Conservation (phyloP, 345 rosid genomes). For the Ailanthus altissimus region DNA sequence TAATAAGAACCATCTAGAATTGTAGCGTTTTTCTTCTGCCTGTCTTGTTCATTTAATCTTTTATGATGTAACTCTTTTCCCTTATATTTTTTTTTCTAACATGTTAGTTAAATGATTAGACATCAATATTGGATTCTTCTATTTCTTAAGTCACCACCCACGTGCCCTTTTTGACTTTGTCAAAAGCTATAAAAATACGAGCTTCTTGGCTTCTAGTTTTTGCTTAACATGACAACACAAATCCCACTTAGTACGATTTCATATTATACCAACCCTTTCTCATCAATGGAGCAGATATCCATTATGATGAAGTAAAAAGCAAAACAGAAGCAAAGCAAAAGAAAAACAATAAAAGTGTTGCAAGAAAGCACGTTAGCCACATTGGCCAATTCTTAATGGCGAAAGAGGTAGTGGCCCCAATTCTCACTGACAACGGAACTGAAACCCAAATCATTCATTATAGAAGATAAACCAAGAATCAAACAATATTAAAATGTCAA, state of each 20-base stretch:
- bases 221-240: not conserved
- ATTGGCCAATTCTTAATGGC: not conserved
- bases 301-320: not conserved
- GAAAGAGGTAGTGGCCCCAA: not conserved
- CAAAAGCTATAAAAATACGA: not conserved
- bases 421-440: not conserved
- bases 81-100: not conserved
- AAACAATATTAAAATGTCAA: not conserved
- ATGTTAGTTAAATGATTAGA: not conserved
- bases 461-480: not conserved
- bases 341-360: not conserved
- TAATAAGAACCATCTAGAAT: not conserved
- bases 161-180: conserved; percentile 6
- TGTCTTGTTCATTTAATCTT: not conserved
- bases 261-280: not conserved
- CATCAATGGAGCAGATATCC: not conserved
- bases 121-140: not conserved
- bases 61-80: not conserved
- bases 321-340: not conserved
- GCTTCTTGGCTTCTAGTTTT: not conserved
- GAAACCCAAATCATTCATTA: not conserved
- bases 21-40: too few relatives aligned
- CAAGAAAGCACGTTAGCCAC: not conserved
- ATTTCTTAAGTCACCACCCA: not conserved
- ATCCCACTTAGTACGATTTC: not conserved